phyloP scores from a whole-genome alignment of 768 basidiomycete species.

The Mycena floridula region DNA sequence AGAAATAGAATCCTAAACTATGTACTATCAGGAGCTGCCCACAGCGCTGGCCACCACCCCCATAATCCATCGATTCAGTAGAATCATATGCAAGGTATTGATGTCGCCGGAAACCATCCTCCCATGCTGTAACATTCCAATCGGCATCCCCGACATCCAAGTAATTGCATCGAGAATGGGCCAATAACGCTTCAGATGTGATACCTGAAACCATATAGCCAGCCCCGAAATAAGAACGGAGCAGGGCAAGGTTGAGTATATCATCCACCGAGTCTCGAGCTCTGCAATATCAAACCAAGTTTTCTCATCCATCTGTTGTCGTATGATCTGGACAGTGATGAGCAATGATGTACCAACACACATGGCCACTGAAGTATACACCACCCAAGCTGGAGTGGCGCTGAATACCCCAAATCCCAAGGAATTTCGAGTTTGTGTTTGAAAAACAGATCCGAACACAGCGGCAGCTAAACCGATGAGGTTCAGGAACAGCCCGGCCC shows the following conservation, averaged over 20 bases:
- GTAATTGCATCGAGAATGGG: conserved; percentile 19
- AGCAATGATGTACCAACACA: not conserved
- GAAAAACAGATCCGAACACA: conserved; percentile 18
- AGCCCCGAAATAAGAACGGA: conserved; percentile 14
- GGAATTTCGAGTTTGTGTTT: conserved; percentile 14
- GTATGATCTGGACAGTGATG: conserved; percentile 6
- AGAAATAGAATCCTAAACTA: too few species aligned
- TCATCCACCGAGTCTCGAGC: conserved; percentile 14
- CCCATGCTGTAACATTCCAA: conserved; percentile 21
- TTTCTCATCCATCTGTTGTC: conserved; percentile 13
- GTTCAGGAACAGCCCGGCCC: conserved; percentile 18
- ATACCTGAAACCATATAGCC: conserved; percentile 11
- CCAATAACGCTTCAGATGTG: conserved; percentile 11
- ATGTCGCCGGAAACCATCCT: conserved; percentile 15
- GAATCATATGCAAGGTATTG: conserved; percentile 17
- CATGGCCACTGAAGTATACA: conserved; percentile 14
- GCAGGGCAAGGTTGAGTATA: conserved; percentile 12
- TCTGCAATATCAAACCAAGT: conserved; percentile 15
- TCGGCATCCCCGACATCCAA: conserved; percentile 18
- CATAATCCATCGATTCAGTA: conserved; percentile 22
- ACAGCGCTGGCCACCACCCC: conserved; percentile 20
- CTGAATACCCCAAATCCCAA: conserved; percentile 13
- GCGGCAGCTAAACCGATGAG: conserved; percentile 16
- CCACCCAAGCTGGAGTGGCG: conserved; percentile 17
- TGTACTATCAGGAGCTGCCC: too few species aligned